Evolutionary conservation across 441 rosid species (phyloP), one percentile per base, ranked within the genome.

Genomic region (Omphalea diandra): DNA sequence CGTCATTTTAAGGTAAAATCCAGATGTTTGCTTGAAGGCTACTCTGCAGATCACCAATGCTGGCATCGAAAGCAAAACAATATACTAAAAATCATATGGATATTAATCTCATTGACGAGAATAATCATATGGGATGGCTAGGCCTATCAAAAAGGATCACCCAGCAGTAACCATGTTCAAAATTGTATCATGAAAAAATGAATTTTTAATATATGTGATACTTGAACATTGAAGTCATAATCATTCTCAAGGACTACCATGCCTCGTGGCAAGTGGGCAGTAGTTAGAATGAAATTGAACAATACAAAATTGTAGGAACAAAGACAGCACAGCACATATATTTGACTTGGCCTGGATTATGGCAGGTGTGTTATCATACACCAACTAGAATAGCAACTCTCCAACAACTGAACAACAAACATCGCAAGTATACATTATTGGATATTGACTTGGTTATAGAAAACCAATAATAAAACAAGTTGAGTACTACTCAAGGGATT

Each of bases 331-430:
- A 14, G 27, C 64, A 36, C 56, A n/a, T 20, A 52, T n/a, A n/a
- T n/a, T 78, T 76, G 82, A 76, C 66, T 67, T 69, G 46, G 78
- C 18, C 64, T n/a, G n/a, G n/a, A n/a, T 29, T 36, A 58, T 43
- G 81, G n/a, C n/a, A n/a, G n/a, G 68, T 77, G 82, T 65, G 70
- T 29, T 76, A 79, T 82, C 82, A 83, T 75, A 11, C 17, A 52
- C 76, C 73, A 67, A 75, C 80, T 55, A 8, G 40, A 63, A 69
- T 49, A 86, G 81, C 91, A 72, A 85, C 83, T 78, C 83, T 63
- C 63, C 84, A 85, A 76, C 84, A 61, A 82, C 88, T 67, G 58
- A 79, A 49, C 79, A 74, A 70, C 68, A 29, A 74, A 68, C 75
- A 47, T 75, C n/a, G n/a, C n/a, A n/a, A n/a, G n/a, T 24, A 38